Base-by-base conservation (phyloP, 345 rosid species). In the Cardamine occulta region DNA sequence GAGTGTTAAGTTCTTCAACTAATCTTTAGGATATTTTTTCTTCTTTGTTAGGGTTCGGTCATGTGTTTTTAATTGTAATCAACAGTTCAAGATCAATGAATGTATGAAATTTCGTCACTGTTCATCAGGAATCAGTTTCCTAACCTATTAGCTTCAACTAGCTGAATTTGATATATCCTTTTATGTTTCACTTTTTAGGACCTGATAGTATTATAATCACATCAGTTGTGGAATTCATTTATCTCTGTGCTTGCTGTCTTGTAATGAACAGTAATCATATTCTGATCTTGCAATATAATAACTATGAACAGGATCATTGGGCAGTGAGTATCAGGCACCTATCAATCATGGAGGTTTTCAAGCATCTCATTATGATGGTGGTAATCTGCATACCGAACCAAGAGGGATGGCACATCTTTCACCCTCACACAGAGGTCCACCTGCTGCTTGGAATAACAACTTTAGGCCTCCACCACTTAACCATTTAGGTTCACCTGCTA, bases 341-440 rank as follows among this genome's bases (percentile, higher is more conserved):
- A 65, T 71, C 75, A 54, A 48, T 74, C 82, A 77, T 48, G 79
- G 83, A 19, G 54, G 80, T 74, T 73, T 82, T 81, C 87, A 72
- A 80, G 66, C 77, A 53, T 73, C 82, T 64, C 85, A 83, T 45
- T 82, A 66, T 68, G 57, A 53, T 61, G 74, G 55, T 39, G 15
- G 63, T 69, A 70, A 74, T 74, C 48, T 67, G 69, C 74, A 54
- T 48, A 56, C 57, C 39, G 78, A 72, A 72, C 90, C 84, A 7
- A 82, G 89, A 79, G 81, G 80, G 24, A 66, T 74, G 62, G 32
- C 72, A 52, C 70, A 75, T 78, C 70, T 84, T 24, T 67, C 74
- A 48, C 84, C 86, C 40, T 70, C 87, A 78, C 75, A 81, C 58
- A 85, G 80, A 71, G 87, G 88, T 34, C 26, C 84, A 54, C 79